phyloP scores from a whole-genome alignment of 2,329 filamentous ascomycete genomes.

The Talaromyces marneffei region DNA sequence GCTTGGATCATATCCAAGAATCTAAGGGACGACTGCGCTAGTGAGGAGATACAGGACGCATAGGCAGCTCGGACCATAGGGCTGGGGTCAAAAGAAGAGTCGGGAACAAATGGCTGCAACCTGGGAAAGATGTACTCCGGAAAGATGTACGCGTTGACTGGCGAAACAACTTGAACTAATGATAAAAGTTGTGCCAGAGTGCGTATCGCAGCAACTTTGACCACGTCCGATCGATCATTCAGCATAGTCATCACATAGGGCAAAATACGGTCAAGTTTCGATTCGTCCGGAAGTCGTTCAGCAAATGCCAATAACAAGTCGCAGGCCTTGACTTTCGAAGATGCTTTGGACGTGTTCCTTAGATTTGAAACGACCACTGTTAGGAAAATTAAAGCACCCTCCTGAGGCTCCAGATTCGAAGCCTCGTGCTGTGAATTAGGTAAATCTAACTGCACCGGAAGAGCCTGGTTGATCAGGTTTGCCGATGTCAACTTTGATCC shows the following conservation, averaged over 20 bases:
- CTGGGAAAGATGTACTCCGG: slow-evolving; percentile 60
- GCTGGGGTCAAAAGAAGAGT: slow-evolving; percentile 51
- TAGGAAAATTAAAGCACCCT: slow-evolving; percentile 87
- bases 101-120: slow-evolving; percentile 53
- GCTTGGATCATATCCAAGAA: slow-evolving; percentile 91
- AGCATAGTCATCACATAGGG: slow-evolving; percentile 83
- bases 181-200: slow-evolving; percentile 84
- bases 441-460: slow-evolving; percentile 79
- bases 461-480: slow-evolving; percentile 28
- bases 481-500: slow-evolving; percentile 28
- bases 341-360: slow-evolving; percentile 79
- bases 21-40: slow-evolving; percentile 76
- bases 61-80: slow-evolving; percentile 81
- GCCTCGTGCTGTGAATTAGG: slow-evolving; percentile 74
- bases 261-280: slow-evolving; percentile 86
- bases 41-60: slow-evolving; percentile 81
- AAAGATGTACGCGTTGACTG: slow-evolving; percentile 62
- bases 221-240: slow-evolving; percentile 73
- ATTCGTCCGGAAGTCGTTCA: slow-evolving; percentile 86
- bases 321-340: slow-evolving; percentile 82
- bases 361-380: slow-evolving; percentile 83
- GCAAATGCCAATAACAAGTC: slow-evolving; percentile 89
- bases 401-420: slow-evolving; percentile 57
- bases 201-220: slow-evolving; percentile 77
- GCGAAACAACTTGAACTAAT: slow-evolving; percentile 80